Conservation (phyloP, 1,284 basidiomycete genomes). For the Moesziomyces sp. region DNA sequence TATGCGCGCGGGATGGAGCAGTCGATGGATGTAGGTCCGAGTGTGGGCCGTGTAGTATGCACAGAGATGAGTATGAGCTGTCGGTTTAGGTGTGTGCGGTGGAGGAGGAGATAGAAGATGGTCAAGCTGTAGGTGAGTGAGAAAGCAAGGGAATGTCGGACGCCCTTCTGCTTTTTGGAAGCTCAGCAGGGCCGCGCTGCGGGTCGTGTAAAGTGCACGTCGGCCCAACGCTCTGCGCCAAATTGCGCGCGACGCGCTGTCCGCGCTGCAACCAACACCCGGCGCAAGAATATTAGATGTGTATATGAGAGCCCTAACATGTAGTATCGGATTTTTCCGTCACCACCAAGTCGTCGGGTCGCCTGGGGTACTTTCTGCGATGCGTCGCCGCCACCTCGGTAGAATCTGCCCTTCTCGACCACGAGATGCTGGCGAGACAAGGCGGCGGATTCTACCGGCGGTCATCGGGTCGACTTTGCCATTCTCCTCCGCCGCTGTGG, state of each 20-base stretch:
- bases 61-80: background rate
- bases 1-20: background rate
- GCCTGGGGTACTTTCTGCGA: no score
- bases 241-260: slow-evolving; percentile 1
- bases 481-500: no score
- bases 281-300: no score
- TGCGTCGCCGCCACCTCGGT: no score
- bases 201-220: slow-evolving; percentile 19
- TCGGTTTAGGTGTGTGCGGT: background rate
- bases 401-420: no score
- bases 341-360: no score
- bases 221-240: background rate
- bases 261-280: background rate
- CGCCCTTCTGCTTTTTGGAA: background rate
- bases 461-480: no score
- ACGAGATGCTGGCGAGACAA: no score
- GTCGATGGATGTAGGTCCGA: background rate
- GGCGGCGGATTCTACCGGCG: no score
- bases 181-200: background rate
- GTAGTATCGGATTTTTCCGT: no score
- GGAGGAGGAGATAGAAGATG: background rate
- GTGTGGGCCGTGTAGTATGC: background rate
- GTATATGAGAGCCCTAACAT: no score
- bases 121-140: background rate
- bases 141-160: background rate